Percentiles rank a stretch among this genome's conserved stretches.
Evolutionary conservation across 148 eudicot genomes (phyloP).

Genomic region (Amaranthus cruentus): DNA sequence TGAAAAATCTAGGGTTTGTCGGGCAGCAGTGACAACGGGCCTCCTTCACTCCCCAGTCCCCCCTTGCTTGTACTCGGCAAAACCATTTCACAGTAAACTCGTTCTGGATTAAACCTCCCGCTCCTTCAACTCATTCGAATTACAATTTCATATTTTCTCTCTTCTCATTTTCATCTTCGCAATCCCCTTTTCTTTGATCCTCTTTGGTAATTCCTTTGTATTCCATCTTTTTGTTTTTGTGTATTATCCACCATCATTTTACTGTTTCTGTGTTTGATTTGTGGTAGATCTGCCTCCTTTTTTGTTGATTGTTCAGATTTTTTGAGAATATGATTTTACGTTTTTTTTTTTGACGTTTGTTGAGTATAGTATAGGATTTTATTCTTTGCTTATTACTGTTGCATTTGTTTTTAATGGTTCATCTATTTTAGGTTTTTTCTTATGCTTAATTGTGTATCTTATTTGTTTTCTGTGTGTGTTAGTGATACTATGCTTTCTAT

Average conservation of each 20-base stretch:
- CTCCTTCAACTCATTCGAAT: conserved; percentile 26
- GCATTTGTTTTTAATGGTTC: neutral
- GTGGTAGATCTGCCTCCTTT: conserved; percentile 14
- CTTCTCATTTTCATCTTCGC: neutral
- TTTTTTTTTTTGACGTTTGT: neutral
- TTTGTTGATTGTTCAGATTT: conserved; percentile 9
- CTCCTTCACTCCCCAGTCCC: neutral
- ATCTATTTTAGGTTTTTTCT: conserved; percentile 2
- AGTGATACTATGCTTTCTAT: too few species aligned
- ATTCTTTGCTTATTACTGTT: neutral
- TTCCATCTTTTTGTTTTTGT: neutral
- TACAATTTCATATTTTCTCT: neutral
- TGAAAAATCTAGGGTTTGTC: conserved; percentile 17
- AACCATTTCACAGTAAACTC: neutral
- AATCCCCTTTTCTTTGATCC: neutral
- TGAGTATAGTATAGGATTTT: neutral
- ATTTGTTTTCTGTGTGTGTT: too few species aligned
- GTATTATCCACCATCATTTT: neutral
- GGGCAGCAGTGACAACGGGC: neutral
- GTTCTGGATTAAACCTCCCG: conserved; percentile 11
- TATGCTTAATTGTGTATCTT: neutral
- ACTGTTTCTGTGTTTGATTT: neutral
- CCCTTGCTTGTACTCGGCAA: neutral
- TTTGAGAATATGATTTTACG: neutral
- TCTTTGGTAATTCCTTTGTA: too few species aligned